A percentile compares a stretch with the other conserved stretches of the same genome.
Evolutionary conservation across 352 stramenopile species (phyloP).

Genomic region (Blastocystis sp.): DNA sequence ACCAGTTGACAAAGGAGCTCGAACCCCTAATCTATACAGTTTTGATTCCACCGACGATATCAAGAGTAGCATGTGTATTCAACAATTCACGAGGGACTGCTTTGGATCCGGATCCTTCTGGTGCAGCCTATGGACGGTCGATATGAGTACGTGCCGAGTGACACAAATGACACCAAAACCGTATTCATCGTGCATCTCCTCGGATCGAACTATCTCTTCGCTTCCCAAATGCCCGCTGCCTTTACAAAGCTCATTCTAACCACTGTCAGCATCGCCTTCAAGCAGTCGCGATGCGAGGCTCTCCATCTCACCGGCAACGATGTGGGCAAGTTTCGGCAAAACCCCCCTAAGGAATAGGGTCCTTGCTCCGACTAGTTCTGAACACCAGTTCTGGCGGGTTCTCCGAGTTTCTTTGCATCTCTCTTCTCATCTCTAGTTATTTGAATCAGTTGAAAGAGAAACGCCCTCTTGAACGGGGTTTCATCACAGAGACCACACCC

Average conservation of each 20-base stretch:
- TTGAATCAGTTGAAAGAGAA: slow-evolving; percentile 65
- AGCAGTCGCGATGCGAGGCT: slow-evolving; percentile 3
- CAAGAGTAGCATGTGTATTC: slow-evolving; percentile 60
- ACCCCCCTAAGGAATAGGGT: background rate
- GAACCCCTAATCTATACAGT: slow-evolving; percentile 30
- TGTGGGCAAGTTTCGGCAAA: slow-evolving; percentile 2
- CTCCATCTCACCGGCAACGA: slow-evolving; percentile 20
- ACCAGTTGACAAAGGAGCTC: background rate
- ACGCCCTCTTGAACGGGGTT: slow-evolving; percentile 17
- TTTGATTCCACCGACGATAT: background rate
- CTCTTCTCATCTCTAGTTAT: slow-evolving; percentile 32
- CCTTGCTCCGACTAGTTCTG: slow-evolving; percentile 31
- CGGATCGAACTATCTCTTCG: slow-evolving; percentile 44
- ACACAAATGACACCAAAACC: slow-evolving; percentile 12
- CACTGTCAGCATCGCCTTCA: background rate
- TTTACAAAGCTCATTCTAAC: slow-evolving; percentile 14
- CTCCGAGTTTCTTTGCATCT: background rate
- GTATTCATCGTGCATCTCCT: slow-evolving; percentile 31
- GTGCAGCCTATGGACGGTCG: background rate
- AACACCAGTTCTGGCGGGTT: slow-evolving; percentile 39
- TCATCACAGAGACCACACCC: background rate
- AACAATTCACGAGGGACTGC: slow-evolving; percentile 1
- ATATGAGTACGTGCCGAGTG: slow-evolving; percentile 27
- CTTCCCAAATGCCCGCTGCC: background rate
- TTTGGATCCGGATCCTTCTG: slow-evolving; percentile 43